Percentiles rank a stretch among this genome's conserved stretches.
Evolutionary conservation across 768 basidiomycete genomes (phyloP).

Genomic region (Leccinum fibrillosum): DNA sequence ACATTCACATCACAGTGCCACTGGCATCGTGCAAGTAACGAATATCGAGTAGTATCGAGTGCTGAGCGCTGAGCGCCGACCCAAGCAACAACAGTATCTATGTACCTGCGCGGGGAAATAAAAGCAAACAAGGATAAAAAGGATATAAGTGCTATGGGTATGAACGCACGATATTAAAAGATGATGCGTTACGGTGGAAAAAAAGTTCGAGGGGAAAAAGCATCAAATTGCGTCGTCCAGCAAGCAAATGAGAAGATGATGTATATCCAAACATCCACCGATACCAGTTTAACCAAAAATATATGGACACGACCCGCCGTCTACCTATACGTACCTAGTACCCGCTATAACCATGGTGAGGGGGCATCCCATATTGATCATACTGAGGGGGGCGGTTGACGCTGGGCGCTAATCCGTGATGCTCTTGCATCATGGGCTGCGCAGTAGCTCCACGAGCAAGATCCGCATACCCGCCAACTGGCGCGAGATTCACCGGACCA

Average conservation of each 20-base stretch:
- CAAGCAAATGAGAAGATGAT: slow-evolving; percentile 22
- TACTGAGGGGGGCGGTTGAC: slow-evolving; percentile 49
- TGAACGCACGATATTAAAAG: slow-evolving; percentile 12
- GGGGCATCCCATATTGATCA: slow-evolving; percentile 53
- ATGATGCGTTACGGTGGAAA: slow-evolving; percentile 1
- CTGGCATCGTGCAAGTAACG: not conserved
- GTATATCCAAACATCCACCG: slow-evolving; percentile 4
- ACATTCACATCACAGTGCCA: slow-evolving; percentile 5
- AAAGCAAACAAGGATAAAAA: slow-evolving; percentile 1
- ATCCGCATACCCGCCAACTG: slow-evolving; percentile 81
- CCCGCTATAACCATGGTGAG: slow-evolving; percentile 46
- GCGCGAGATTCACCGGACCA: slow-evolving; percentile 51
- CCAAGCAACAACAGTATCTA: slow-evolving; percentile 11
- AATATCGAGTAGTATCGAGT: not conserved
- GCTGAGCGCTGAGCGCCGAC: slow-evolving; percentile 1
- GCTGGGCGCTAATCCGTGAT: slow-evolving; percentile 35
- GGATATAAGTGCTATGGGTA: slow-evolving; percentile 16
- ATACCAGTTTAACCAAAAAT: not conserved
- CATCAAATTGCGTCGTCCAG: slow-evolving; percentile 28
- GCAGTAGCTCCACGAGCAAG: slow-evolving; percentile 73
- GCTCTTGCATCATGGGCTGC: slow-evolving; percentile 51
- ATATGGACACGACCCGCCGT: not conserved
- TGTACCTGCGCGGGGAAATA: not conserved
- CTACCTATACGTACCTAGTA: slow-evolving; percentile 11
- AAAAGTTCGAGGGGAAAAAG: not conserved